Base-by-base conservation (phyloP, 208 protist species). In the Acanthamoeba quina region DNA sequence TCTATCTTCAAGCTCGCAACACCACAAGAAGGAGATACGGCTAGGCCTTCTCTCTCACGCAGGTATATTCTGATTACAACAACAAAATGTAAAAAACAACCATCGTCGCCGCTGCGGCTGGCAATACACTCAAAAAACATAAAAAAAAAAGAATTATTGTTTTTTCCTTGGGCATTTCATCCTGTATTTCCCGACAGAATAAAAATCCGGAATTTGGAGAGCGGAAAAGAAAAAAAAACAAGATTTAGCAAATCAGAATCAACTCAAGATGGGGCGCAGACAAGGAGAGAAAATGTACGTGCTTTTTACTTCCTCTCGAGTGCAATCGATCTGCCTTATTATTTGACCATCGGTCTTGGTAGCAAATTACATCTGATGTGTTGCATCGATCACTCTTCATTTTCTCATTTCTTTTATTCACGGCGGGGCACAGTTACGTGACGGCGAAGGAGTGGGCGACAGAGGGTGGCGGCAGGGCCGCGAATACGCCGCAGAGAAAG, bases 381-480 rank as follows among this genome's bases (percentile, higher is more conserved):
- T 34, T 49, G 31, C 29, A 66, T 21, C 19, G 1, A 66, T 78
- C n/a, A 5, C 24, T 72, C 31, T 41, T 72, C 31, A 41, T 13
- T 72, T 21, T 72, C 10, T 2, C n/a, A 29, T 17, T 72, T 1
- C 3, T 37, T 37, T 37, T 17, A 41, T 37, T 37, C 54, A 58
- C 54, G 15, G 24, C 10, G 56, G 66, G 66, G 13, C 11, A 29
- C 70, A 88, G 80, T 31, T 92, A 92, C 31, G 47, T 92, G 34
- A 92, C 86, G 34, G 86, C 86, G 5, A 92, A 74, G 58, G 86
- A 92, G 34, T 92, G 86, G 86, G 52, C 62, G 34, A 76, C 62
- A n/a, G 64, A 76, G 34, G 86, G 86, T 31, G 86, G 86, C 10
- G 86, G 86, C 19, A 92, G n/a, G 86, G 31, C 70, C n/a, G 41